Evolutionary conservation across 225 moss, liverwort and hornwort genomes (phyloP).

Genomic region (Rhytidiadelphus loreus): DNA sequence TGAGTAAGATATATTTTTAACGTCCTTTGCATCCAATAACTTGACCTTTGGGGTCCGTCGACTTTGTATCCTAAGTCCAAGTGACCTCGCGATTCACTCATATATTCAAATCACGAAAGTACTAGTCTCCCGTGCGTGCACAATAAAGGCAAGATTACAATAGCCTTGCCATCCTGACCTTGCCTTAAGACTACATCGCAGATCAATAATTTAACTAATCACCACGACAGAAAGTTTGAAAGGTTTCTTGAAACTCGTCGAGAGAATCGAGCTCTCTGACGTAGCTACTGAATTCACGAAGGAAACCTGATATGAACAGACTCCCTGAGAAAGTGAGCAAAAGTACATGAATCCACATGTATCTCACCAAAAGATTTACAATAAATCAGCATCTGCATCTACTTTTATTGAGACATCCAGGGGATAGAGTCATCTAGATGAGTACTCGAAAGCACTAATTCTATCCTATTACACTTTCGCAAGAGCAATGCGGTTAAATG

Average conservation of each 20-base stretch:
- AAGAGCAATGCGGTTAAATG: not conserved
- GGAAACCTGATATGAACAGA: conserved; percentile 22
- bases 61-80: not conserved
- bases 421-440: not conserved
- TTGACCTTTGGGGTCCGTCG: conserved; percentile 11
- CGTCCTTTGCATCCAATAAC: not conserved
- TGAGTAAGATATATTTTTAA: not conserved
- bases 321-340: not conserved
- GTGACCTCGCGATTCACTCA: not conserved
- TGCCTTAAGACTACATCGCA: not conserved
- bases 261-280: not conserved
- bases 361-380: not conserved
- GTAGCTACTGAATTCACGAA: conserved; percentile 14
- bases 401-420: not conserved
- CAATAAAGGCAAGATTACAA: not conserved
- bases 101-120: not conserved
- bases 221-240: not conserved
- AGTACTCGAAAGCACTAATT: not conserved
- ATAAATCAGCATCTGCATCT: not conserved
- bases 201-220: not conserved
- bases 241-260: not conserved
- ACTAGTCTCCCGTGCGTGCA: not conserved
- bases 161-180: not conserved
- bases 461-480: not conserved
- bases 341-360: not conserved